phyloP scores from a whole-genome alignment of 2,329 filamentous ascomycete genomes.

The Phialocephala sp. region DNA sequence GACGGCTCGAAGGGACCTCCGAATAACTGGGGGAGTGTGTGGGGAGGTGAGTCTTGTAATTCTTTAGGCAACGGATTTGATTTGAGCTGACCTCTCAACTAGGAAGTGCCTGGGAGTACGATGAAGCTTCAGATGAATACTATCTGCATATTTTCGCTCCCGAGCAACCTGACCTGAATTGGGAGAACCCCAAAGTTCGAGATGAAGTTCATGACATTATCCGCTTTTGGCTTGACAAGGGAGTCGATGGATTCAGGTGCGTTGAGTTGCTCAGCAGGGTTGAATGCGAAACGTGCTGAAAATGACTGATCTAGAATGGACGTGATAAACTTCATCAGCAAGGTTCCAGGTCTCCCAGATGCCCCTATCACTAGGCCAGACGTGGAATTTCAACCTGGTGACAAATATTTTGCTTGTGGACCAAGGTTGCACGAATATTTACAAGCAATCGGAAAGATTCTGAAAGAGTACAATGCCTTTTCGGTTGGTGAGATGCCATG shows the following conservation, averaged over 20 bases:
- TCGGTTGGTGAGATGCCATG: slow-evolving; percentile 57
- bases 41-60: slow-evolving; percentile 48
- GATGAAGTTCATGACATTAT: slow-evolving; percentile 73
- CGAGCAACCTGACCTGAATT: slow-evolving; percentile 79
- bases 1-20: slow-evolving; percentile 47
- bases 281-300: neutral
- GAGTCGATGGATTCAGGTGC: slow-evolving; percentile 57
- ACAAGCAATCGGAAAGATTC: slow-evolving; percentile 52
- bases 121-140: slow-evolving; percentile 57
- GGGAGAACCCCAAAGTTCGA: slow-evolving; percentile 71
- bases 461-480: slow-evolving; percentile 55
- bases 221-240: slow-evolving; percentile 74
- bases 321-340: slow-evolving; percentile 71
- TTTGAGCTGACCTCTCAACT: neutral
- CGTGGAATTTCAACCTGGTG: slow-evolving; percentile 54
- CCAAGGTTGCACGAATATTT: slow-evolving; percentile 62
- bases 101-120: slow-evolving; percentile 58
- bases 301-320: slow-evolving; percentile 56
- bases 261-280: neutral
- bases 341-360: slow-evolving; percentile 63
- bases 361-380: slow-evolving; percentile 48
- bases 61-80: slow-evolving; percentile 25
- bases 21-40: slow-evolving; percentile 52
- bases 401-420: slow-evolving; percentile 60
- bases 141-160: slow-evolving; percentile 68